Evolutionary conservation across 768 basidiomycete species (phyloP), one percentile per base, ranked within the genome.

Genomic region (Amylocystis lapponica): DNA sequence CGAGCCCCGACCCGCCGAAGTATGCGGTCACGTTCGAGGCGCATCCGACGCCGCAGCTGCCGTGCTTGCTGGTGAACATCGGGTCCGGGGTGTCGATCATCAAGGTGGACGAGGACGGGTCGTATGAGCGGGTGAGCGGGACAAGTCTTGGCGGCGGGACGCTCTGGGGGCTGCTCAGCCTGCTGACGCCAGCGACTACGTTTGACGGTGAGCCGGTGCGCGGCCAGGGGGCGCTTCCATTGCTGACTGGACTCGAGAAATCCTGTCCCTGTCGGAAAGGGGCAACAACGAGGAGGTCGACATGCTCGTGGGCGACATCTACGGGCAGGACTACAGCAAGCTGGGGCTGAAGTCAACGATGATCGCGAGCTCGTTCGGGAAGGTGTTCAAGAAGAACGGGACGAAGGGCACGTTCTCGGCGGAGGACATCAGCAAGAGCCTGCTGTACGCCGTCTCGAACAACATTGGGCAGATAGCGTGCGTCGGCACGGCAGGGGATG

Each of bases 381-480:
- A 98, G 59, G 96, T 99, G 29, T 98, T 99, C 70, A 86, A 86
- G 63, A 86, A 86, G 63, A 90, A 93, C 66, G 79, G 80, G 39
- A 73, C 81, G 65, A 92, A 86, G 66, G 73, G 74, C 53, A 77
- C 69, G 37, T 96, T 95, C 65, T 80, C 75, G 17, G 77, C 92
- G 3, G 91, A 97, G 66, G 96, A 99, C 58, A 93, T 99, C 59
- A 90, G 88, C 63, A 82, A 83, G 62, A 93, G 90, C 65, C 67
- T 99, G 61, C 72, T 99, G 25, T 98, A 97, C 62, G 95, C 94
- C 13, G 79, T 99, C 48, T 94, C 90, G 55, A 99, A 99, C 68
- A 99, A 99, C 64, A 99, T 99, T 53, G 96, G 96, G 13, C 96
- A 99, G 66, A 97, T 99, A 68, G 96, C 96, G 95, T 99, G 65